Conservation (phyloP, 1,139 yeast species). For the Geotrichum candidum region DNA sequence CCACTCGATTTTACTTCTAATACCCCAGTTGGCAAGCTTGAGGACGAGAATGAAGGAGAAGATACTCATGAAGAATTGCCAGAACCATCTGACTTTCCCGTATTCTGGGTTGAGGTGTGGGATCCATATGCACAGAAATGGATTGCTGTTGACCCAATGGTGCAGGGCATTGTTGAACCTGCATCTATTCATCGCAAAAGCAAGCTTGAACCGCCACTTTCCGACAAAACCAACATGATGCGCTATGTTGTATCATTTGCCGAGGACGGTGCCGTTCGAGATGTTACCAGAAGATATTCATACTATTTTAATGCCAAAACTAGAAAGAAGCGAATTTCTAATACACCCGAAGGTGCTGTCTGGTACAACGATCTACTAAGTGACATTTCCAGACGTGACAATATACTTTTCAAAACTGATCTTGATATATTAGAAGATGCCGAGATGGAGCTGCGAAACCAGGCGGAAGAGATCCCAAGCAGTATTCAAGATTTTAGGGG, state of each 20-base stretch:
- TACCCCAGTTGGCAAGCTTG: constrained; percentile 23
- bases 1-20: constrained; percentile 75
- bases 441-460: constrained; percentile 61
- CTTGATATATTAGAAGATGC: constrained; percentile 65
- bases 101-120: constrained; percentile 95
- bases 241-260: constrained; percentile 77
- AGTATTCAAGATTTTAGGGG: constrained; percentile 74
- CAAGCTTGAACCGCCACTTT: constrained; percentile 68
- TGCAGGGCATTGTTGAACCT: constrained; percentile 60
- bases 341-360: constrained; percentile 43
- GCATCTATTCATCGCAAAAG: constrained; percentile 47
- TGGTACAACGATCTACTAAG: constrained; percentile 51
- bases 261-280: constrained; percentile 57
- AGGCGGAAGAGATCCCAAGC: constrained; percentile 82
- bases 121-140: constrained; percentile 64
- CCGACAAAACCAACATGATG: constrained; percentile 54
- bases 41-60: constrained; percentile 14
- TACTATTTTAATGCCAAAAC: constrained; percentile 66
- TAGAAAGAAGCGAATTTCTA: constrained; percentile 63
- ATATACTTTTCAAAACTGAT: constrained; percentile 23
- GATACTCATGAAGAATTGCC: constrained; percentile 8
- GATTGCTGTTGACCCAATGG: constrained; percentile 82
- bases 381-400: constrained; percentile 24
- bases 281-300: constrained; percentile 80
- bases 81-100: constrained; percentile 48